phyloP scores from a whole-genome alignment of 2,329 filamentous ascomycete genomes.

The Calonectria hongkongensis region DNA sequence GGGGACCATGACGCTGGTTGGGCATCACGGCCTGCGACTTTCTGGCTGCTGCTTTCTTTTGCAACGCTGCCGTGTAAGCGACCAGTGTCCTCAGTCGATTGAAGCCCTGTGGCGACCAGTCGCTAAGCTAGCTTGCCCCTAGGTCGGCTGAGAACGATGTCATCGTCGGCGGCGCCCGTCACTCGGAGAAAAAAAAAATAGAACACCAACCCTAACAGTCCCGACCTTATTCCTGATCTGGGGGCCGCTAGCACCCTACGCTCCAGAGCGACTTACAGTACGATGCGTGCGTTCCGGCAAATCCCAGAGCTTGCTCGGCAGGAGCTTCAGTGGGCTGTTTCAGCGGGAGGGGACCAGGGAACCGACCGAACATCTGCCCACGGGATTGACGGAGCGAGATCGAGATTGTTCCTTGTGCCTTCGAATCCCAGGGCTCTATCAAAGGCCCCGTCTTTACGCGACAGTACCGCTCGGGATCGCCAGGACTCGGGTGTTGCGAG shows the following conservation, averaged over 20 bases:
- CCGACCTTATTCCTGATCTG: conserved; percentile 24
- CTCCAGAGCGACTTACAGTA: conserved; percentile 9
- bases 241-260: conserved; percentile 26
- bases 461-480: conserved; percentile 25
- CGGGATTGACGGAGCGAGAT: conserved; percentile 17
- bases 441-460: conserved; percentile 15
- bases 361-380: conserved; percentile 26
- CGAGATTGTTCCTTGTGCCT: conserved; percentile 20
- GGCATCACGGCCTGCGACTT: conserved; percentile 11
- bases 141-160: conserved; percentile 52
- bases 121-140: conserved; percentile 30
- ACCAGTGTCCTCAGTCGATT: conserved; percentile 21
- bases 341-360: conserved; percentile 39
- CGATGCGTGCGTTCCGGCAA: conserved; percentile 34
- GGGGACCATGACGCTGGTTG: conserved; percentile 31
- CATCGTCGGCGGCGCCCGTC: conserved; percentile 53
- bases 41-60: conserved; percentile 21
- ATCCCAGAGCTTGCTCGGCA: conserved; percentile 29
- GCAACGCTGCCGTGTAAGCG: conserved; percentile 32
- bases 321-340: conserved; percentile 43
- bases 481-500: conserved; percentile 4
- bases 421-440: conserved; percentile 8
- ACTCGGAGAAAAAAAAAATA: conserved; percentile 20
- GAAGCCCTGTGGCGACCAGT: conserved; percentile 35
- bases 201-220: conserved; percentile 31